A percentile compares a stretch with the other conserved stretches of the same genome.
These are phyloP conservation scores for Umbelopsis isabellina DNA, from an alignment of 192 early-diverging fungal genomes.

Conservation along the genomic window DNA sequence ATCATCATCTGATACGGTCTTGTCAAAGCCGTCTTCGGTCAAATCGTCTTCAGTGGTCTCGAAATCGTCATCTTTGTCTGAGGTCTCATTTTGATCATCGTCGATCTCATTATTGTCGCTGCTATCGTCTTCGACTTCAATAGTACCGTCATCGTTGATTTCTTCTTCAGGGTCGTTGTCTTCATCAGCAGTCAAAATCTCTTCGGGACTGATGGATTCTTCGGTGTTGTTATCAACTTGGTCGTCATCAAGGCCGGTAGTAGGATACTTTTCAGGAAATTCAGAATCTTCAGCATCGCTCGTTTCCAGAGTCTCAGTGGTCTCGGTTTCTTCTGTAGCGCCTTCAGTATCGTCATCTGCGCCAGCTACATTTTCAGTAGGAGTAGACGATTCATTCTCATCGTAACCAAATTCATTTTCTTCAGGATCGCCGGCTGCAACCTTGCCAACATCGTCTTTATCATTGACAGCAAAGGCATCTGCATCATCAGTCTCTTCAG, in stretches of 20 bases:
- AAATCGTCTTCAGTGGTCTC: background rate
- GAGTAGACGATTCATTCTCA: background rate
- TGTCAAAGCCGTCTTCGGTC: background rate
- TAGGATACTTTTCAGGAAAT: too few relatives aligned
- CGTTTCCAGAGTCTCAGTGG: too few relatives aligned
- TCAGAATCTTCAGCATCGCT: too few relatives aligned
- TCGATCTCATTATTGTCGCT: background rate
- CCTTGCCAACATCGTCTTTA: background rate
- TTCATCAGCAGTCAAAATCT: background rate
- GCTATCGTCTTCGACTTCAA: background rate
- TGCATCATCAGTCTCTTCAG: too few relatives aligned
- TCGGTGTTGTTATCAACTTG: background rate
- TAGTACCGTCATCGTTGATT: background rate
- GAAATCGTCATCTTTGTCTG: background rate
- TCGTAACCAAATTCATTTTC: background rate
- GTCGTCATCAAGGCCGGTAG: background rate
- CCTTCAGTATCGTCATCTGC: background rate
- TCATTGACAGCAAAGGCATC: background rate
- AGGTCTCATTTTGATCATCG: background rate
- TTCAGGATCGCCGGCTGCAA: background rate
- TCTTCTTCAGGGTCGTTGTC: background rate
- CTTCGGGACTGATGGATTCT: background rate
- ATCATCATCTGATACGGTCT: background rate
- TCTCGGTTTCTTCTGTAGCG: too few relatives aligned
- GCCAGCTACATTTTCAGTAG: background rate